Evolutionary conservation across 164 flowering plant species (phyloP).

Genomic region (Stephania japonica): DNA sequence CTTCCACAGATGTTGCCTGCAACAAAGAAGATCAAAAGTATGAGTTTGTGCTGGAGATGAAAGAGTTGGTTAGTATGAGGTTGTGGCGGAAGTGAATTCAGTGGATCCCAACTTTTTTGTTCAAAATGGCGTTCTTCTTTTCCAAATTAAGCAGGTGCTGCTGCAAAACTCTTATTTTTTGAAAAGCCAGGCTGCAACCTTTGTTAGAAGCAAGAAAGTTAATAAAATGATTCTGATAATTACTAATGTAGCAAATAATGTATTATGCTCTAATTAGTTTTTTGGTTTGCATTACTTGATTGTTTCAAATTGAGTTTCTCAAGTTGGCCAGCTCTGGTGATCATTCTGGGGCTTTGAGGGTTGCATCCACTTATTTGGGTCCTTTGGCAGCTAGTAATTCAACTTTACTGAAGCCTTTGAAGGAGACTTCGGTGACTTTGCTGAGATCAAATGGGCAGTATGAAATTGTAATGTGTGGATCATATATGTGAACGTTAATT

Average conservation of each 20-base stretch:
- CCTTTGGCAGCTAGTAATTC: constrained; percentile 78
- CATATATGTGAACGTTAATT: too few relatives aligned
- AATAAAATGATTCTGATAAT: too few relatives aligned
- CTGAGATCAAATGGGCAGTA: constrained; percentile 65
- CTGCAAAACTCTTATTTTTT: too few relatives aligned
- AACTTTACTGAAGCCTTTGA: constrained; percentile 72
- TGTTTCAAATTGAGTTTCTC: constrained; percentile 79
- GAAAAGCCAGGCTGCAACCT: too few relatives aligned
- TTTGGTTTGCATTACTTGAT: too few relatives aligned
- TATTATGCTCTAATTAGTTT: constrained; percentile 10
- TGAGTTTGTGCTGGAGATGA: too few relatives aligned
- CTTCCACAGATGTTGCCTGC: too few relatives aligned
- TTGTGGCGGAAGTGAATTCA: constrained; percentile 74
- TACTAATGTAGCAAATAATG: too few relatives aligned
- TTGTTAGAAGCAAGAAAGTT: background rate
- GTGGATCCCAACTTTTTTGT: constrained; percentile 68
- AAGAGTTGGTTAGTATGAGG: constrained; percentile 69
- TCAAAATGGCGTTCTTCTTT: constrained; percentile 64
- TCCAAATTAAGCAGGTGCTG: constrained; percentile 85
- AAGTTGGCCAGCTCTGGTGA: too few relatives aligned
- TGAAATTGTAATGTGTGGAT: too few relatives aligned
- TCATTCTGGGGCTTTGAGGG: constrained; percentile 63
- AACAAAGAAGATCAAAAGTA: too few relatives aligned
- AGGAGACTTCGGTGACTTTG: constrained; percentile 80
- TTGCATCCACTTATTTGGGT: constrained; percentile 79